phyloP scores from a whole-genome alignment of 2,329 filamentous ascomycete species.

The Monilinia polystroma region DNA sequence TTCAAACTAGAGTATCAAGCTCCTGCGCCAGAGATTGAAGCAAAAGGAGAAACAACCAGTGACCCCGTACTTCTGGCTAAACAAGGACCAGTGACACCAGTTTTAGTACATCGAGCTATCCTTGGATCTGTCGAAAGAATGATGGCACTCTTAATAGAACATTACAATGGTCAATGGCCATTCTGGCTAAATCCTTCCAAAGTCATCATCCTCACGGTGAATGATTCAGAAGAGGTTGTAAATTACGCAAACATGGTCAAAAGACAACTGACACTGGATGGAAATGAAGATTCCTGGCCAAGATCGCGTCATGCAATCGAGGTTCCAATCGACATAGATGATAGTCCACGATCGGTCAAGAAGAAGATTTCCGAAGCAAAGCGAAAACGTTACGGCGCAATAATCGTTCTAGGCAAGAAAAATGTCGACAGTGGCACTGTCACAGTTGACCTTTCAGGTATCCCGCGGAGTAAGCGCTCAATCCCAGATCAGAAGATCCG shows the following conservation, averaged over 20 bases:
- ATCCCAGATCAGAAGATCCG: not conserved
- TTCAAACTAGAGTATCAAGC: slow-evolving; percentile 75
- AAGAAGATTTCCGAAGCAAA: slow-evolving; percentile 74
- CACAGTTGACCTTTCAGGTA: slow-evolving; percentile 46
- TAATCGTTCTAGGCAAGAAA: slow-evolving; percentile 69
- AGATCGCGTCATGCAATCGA: slow-evolving; percentile 22
- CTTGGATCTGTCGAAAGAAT: slow-evolving; percentile 82
- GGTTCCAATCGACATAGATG: slow-evolving; percentile 69
- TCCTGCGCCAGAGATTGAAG: slow-evolving; percentile 62
- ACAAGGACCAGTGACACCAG: slow-evolving; percentile 65
- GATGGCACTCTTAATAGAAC: slow-evolving; percentile 81
- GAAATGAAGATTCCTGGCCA: slow-evolving; percentile 29
- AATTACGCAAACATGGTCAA: slow-evolving; percentile 33
- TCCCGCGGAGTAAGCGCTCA: slow-evolving; percentile 29
- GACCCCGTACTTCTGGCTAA: slow-evolving; percentile 50
- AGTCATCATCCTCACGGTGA: slow-evolving; percentile 71
- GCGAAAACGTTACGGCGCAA: slow-evolving; percentile 67
- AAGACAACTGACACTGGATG: not conserved
- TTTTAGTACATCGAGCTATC: slow-evolving; percentile 82
- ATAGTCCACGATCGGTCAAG: slow-evolving; percentile 58
- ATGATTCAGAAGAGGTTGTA: slow-evolving; percentile 48
- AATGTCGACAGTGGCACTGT: slow-evolving; percentile 61
- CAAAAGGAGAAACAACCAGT: slow-evolving; percentile 50
- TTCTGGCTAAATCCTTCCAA: slow-evolving; percentile 87
- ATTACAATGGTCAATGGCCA: slow-evolving; percentile 76